Base-by-base conservation (phyloP, 2,329 filamentous ascomycete species). In the Bimuria novae-zelandiae region DNA sequence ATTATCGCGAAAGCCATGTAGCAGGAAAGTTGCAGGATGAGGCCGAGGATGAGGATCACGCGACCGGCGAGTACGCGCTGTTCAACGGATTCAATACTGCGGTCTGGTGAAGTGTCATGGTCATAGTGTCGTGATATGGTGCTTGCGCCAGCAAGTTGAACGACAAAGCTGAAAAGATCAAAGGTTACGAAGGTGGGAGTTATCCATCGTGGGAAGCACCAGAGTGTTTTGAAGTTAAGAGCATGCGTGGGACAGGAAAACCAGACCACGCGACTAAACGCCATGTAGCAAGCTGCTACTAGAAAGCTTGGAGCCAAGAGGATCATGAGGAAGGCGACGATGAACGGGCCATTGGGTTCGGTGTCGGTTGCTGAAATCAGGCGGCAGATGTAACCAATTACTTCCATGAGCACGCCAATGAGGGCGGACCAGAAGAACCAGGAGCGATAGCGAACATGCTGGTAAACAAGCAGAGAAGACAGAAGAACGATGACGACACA, bases 371-470 rank as follows among this genome's bases (percentile, higher is more conserved):
- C 63, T 0, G 78, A 78, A 19, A 80, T 59, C 4, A 77, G 68
- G 48, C 83, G 79, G 11, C 77, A 80, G 33, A 81, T 63, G 59
- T 84, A 84, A 14, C 82, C 82, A 17, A 84, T 70, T 0, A 71
- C 65, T 60, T 84, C 80, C 63, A 83, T 72, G 19, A 68, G 7
- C 4, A 73, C 59, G 46, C 59, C 69, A 47, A 70, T 68, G 36
- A 72, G 59, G 44, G 64, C 63, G 0, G 69, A 61, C 69, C 69
- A 72, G 61, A 72, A 71, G 54, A 73, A 73, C 63, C 67, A 73
- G 56, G 70, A 67, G 30, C 62, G 62, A 35, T 71, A 61, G n/a
- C 69, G 69, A 29, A 71, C 48, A 50, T 67, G 71, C 49, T 72
- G 69, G 43, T 71, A 70, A 30, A 70, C 36, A 11, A 69, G 67